A percentile compares a stretch with the other conserved stretches of the same genome.
These are phyloP conservation scores for Fusarium penzigii DNA, from an alignment of 2,329 filamentous ascomycete genomes.

Conservation along the genomic window DNA sequence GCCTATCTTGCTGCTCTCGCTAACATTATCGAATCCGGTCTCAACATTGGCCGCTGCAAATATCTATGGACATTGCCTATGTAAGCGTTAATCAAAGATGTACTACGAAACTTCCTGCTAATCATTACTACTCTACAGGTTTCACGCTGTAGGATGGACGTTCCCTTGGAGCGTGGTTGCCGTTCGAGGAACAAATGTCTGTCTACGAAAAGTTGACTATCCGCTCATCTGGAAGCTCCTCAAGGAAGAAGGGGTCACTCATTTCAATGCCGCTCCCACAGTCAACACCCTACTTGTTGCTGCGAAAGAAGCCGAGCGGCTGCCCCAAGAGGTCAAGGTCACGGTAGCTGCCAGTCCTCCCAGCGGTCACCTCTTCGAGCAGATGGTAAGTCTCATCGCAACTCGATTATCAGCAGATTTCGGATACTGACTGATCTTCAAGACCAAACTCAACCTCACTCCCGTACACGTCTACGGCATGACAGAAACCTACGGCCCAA, in stretches of 20 bases:
- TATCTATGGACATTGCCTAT: constrained; percentile 94
- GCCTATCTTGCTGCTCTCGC: constrained; percentile 81
- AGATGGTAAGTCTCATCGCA: constrained; percentile 64
- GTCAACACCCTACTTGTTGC: constrained; percentile 93
- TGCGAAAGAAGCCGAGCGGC: constrained; percentile 68
- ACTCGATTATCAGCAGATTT: not conserved
- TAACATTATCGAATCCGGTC: constrained; percentile 85
- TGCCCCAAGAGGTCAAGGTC: constrained; percentile 74
- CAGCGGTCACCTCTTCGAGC: constrained; percentile 85
- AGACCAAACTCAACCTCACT: constrained; percentile 70
- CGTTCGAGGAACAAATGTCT: constrained; percentile 92
- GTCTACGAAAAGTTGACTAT: constrained; percentile 93
- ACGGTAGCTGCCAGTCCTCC: constrained; percentile 93
- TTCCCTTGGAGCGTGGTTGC: constrained; percentile 94
- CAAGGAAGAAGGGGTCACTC: constrained; percentile 83
- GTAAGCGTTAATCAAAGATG: constrained; percentile 54
- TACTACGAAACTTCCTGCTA: not conserved
- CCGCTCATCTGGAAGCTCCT: constrained; percentile 87
- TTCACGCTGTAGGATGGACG: constrained; percentile 74
- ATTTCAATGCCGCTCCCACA: constrained; percentile 94
- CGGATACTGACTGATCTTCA: constrained; percentile 4
- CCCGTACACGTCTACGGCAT: constrained; percentile 93
- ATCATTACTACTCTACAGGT: constrained; percentile 41
- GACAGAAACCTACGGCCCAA: constrained; percentile 89
- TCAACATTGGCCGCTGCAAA: constrained; percentile 75